Base-by-base conservation (phyloP, 2,329 filamentous ascomycete genomes). In the Rutstroemia sp. region DNA sequence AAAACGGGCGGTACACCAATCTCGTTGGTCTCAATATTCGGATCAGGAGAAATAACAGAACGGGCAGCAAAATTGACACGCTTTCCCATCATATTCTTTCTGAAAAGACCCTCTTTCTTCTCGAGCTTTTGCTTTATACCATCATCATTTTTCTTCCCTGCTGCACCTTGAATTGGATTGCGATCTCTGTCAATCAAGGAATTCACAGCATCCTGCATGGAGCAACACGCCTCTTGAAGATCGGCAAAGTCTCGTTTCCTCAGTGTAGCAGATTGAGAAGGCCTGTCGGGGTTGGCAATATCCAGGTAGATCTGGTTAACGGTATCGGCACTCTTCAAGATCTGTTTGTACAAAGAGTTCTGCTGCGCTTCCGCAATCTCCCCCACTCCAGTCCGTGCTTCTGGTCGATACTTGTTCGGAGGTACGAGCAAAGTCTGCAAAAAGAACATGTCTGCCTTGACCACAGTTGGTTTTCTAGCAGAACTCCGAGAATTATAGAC, bases 81-180 rank as follows among this genome's bases (percentile, higher is more conserved):
- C 23, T 99, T 99, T 59, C 94, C 94, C 94, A 99, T 99, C 94
- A 99, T 97, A 73, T 99, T 96, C 77, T 96, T 97, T 66, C 94
- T 82, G 78, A 99, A 99, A 30, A 99, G 79, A 62, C 94, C 94
- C 69, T 99, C 95, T 74, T 99, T 99, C 78, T 99, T 99, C 74
- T 99, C 94, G 27, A 99, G 79, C 69, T 92, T 88, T 70, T 99
- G 94, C 74, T 99, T 99, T 74, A 99, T 95, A 64, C 95, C 94
- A 61, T 96, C 92, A 60, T 95, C 89, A 53, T 89, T 87, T 56
- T 85, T 80, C 66, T 87, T 86, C 14, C 85, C 89, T 27, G 90
- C 89, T 17, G 83, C 78, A 51, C 90, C 90, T 61, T 88, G 85
- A 3, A 90, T 78, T 2, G 91, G 89, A 66, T 94, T 95, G 60